A percentile compares a stretch with the other conserved stretches of the same genome.
phyloP scores from a whole-genome alignment of 139 green algal species.

The Desmodesmus armatus region DNA sequence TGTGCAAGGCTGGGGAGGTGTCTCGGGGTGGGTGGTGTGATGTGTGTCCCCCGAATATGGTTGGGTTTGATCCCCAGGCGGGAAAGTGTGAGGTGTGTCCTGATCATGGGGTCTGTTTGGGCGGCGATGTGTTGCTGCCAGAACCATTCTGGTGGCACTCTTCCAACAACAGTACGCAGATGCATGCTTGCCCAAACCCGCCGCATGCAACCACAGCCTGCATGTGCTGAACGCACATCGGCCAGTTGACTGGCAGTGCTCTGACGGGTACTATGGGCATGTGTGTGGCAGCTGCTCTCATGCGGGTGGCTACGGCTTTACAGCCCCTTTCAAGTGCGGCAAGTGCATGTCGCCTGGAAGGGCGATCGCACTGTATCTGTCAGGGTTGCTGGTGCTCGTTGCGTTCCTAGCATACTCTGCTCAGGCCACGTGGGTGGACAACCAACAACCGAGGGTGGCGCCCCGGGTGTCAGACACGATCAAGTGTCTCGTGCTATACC shows the following conservation, averaged over 20 bases:
- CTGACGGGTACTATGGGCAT: not conserved
- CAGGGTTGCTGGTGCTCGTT: not conserved
- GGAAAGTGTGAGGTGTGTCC: not conserved
- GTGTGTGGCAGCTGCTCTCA: not conserved
- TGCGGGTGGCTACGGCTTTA: not conserved
- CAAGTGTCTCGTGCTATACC: constrained; percentile 16
- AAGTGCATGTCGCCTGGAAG: not conserved
- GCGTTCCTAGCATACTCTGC: constrained; percentile 1
- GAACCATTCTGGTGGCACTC: constrained; percentile 2
- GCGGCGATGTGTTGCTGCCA: constrained; percentile 2
- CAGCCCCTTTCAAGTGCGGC: not conserved
- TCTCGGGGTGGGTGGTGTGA: constrained; percentile 1
- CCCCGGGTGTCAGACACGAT: constrained; percentile 21
- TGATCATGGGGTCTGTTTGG: not conserved
- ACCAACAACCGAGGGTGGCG: not conserved
- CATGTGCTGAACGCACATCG: not conserved
- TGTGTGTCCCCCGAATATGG: constrained; percentile 9
- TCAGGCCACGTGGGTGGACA: constrained; percentile 13
- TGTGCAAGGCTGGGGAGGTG: constrained; percentile 7
- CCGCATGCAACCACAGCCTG: not conserved
- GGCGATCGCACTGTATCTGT: not conserved
- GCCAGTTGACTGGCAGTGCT: constrained; percentile 18
- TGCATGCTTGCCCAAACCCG: constrained; percentile 22
- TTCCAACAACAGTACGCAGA: not conserved
- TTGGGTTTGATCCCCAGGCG: not conserved